A percentile compares a stretch with the other conserved stretches of the same genome.
phyloP scores from a whole-genome alignment of 768 basidiomycete genomes.

The Tylopilus balloui region DNA sequence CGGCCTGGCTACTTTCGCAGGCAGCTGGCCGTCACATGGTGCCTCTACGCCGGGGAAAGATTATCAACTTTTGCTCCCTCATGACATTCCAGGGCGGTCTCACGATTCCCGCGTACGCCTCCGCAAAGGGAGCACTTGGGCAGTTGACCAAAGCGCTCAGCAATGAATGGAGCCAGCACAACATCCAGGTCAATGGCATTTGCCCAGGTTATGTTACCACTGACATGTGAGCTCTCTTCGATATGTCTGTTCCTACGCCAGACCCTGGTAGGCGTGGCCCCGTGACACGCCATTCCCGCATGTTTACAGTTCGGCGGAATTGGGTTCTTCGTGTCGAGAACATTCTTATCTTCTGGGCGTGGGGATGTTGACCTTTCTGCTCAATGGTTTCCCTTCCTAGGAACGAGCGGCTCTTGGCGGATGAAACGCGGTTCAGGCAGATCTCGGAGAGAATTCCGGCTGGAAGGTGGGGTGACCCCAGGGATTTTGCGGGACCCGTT shows the following conservation, averaged over 20 bases:
- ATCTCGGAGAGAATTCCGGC: slow-evolving; percentile 71
- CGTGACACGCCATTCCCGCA: slow-evolving; percentile 6
- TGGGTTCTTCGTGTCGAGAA: slow-evolving; percentile 5
- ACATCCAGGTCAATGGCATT: slow-evolving; percentile 85
- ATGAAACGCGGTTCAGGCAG: slow-evolving; percentile 57
- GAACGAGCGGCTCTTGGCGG: slow-evolving; percentile 61
- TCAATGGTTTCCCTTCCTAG: slow-evolving; percentile 33
- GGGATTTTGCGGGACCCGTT: slow-evolving; percentile 63
- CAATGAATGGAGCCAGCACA: slow-evolving; percentile 90
- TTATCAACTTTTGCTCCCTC: slow-evolving; percentile 63
- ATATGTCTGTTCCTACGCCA: slow-evolving; percentile 8
- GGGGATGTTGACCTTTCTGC: slow-evolving; percentile 6
- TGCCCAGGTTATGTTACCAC: slow-evolving; percentile 87
- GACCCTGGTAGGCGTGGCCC: background rate
- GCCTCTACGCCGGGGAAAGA: slow-evolving; percentile 61
- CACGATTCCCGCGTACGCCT: slow-evolving; percentile 85
- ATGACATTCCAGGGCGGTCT: slow-evolving; percentile 53
- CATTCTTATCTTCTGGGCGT: slow-evolving; percentile 4
- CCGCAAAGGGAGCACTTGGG: slow-evolving; percentile 85
- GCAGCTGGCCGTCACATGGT: slow-evolving; percentile 92
- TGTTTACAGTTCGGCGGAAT: slow-evolving; percentile 2
- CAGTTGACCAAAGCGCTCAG: slow-evolving; percentile 85
- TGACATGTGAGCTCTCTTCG: slow-evolving; percentile 60
- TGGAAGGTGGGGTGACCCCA: slow-evolving; percentile 61
- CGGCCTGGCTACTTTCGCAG: slow-evolving; percentile 79